Evolutionary conservation across 257 asterid genomes (phyloP).

Genomic region (Rhazya stricta): DNA sequence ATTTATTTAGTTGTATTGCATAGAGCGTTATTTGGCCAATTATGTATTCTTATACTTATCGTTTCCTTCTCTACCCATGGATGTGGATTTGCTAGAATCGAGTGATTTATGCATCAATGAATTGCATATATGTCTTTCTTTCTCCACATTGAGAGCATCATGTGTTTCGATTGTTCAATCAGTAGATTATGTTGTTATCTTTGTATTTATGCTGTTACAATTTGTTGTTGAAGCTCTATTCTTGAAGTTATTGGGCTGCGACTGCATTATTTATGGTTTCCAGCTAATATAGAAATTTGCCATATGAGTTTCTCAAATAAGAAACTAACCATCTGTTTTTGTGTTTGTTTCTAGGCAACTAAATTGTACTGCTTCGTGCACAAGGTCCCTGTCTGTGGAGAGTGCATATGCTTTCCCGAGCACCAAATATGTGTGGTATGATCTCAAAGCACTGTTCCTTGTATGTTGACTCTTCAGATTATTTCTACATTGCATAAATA

Average conservation of each 20-base stretch:
- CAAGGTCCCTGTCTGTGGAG: constrained; percentile 96
- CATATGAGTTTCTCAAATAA: background rate
- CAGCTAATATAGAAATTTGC: background rate
- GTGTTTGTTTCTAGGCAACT: constrained; percentile 64
- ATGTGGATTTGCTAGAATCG: background rate
- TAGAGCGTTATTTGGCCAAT: background rate
- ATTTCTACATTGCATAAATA: background rate
- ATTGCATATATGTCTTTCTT: too few relatives aligned
- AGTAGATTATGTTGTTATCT: background rate
- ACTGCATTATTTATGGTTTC: background rate
- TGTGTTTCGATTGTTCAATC: background rate
- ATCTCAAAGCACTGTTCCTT: constrained; percentile 3
- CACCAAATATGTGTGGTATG: constrained; percentile 96
- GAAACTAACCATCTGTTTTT: constrained; percentile 8
- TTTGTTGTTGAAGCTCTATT: background rate
- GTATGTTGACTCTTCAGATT: background rate
- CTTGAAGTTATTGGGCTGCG: background rate
- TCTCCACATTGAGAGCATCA: background rate
- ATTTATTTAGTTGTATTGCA: background rate
- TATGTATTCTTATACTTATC: background rate
- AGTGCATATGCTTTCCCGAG: constrained; percentile 89
- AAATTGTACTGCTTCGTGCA: constrained; percentile 96
- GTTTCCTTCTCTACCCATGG: background rate
- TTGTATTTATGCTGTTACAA: background rate
- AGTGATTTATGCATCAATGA: background rate